Conservation (phyloP, 2,329 filamentous ascomycete genomes). For the Botrytis sinoallii region DNA sequence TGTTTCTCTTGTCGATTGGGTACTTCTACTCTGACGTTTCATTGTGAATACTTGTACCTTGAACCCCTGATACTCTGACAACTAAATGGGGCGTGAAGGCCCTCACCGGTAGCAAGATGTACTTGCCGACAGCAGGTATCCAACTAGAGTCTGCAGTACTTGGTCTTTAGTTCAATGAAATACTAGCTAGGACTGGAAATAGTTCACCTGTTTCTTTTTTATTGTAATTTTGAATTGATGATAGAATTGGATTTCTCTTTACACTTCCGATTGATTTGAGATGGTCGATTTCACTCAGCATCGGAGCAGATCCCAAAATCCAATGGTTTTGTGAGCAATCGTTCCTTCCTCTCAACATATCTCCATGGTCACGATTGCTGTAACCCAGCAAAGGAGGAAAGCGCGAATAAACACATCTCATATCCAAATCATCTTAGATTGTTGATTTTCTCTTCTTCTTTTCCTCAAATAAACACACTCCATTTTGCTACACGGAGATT, state of each 20-base stretch:
- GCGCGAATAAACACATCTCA: background rate
- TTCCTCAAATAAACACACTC: conserved; percentile 4
- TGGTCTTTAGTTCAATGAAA: background rate
- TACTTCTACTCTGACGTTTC: background rate
- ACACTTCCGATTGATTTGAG: background rate
- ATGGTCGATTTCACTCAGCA: background rate
- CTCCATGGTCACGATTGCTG: background rate
- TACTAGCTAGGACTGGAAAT: too few relatives aligned
- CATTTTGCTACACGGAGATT: conserved; percentile 11
- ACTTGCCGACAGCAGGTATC: conserved; percentile 32
- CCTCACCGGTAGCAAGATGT: conserved; percentile 57
- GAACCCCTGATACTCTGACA: too few relatives aligned
- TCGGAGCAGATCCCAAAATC: background rate
- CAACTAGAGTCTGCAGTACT: background rate
- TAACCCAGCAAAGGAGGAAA: background rate
- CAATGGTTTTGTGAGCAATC: background rate
- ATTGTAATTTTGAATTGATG: background rate
- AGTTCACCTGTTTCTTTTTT: background rate
- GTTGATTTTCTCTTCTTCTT: background rate
- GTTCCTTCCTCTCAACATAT: background rate
- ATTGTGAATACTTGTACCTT: background rate
- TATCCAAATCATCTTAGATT: background rate
- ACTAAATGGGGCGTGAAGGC: background rate
- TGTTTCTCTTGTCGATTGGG: background rate
- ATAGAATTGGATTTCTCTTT: background rate